phyloP scores from a whole-genome alignment of 2,329 filamentous ascomycete genomes.

The Hymenoscyphus fraxineus region DNA sequence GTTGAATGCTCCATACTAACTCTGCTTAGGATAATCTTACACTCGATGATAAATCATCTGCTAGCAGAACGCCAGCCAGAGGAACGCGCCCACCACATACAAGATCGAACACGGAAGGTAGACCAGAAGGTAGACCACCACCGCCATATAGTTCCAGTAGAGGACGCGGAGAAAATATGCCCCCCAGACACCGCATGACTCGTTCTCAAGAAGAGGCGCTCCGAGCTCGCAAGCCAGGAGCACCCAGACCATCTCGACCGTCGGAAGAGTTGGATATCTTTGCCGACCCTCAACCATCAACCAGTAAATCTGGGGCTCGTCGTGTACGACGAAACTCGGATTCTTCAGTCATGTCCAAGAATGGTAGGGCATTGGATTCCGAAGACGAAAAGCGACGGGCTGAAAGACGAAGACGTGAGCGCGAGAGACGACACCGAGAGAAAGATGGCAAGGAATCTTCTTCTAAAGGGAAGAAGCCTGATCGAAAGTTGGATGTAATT shows the following conservation, averaged over 20 bases:
- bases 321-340: conserved; percentile 74
- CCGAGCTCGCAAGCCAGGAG: conserved; percentile 45
- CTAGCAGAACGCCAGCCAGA: conserved; percentile 34
- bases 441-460: conserved; percentile 40
- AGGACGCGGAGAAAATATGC: conserved; percentile 45
- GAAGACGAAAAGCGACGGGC: conserved; percentile 59
- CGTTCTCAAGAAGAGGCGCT: conserved; percentile 65
- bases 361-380: conserved; percentile 52
- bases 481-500: conserved; percentile 71
- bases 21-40: conserved; percentile 59
- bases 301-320: conserved; percentile 40
- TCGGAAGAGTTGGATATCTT: conserved; percentile 34
- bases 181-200: conserved; percentile 52
- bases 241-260: conserved; percentile 31
- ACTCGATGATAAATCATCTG: conserved; percentile 55
- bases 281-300: conserved; percentile 33
- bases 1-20: conserved; percentile 33
- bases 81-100: conserved; percentile 29
- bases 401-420: conserved; percentile 43
- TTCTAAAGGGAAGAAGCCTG: conserved; percentile 33
- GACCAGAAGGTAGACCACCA: conserved; percentile 36
- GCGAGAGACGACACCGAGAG: conserved; percentile 43
- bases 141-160: conserved; percentile 26
- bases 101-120: conserved; percentile 43
- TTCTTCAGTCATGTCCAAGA: conserved; percentile 62